phyloP scores from a whole-genome alignment of 768 basidiomycete species.

The Rhodosporidiobolus odoratus region DNA sequence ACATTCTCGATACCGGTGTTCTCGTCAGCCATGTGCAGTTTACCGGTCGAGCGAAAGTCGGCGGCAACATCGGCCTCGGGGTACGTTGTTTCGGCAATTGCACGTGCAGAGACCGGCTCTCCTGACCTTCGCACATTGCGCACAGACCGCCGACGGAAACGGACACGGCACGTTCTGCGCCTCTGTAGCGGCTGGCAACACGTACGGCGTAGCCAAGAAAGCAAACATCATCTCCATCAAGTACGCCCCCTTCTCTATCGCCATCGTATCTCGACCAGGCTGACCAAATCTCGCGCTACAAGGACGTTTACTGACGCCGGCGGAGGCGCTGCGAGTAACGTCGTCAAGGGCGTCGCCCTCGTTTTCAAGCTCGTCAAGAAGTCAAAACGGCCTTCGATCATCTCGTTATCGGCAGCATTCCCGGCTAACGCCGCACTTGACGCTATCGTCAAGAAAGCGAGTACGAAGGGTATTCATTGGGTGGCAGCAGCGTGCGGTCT shows the following conservation, averaged over 20 bases:
- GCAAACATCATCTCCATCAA: constrained; percentile 24
- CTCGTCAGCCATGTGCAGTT: constrained; percentile 16
- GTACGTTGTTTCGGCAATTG: background rate
- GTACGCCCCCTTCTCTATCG: background rate
- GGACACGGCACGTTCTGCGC: constrained; percentile 24
- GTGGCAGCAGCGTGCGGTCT: constrained; percentile 5
- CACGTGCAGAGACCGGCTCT: background rate
- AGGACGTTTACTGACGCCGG: constrained; percentile 20
- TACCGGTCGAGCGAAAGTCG: constrained; percentile 17
- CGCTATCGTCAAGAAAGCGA: constrained; percentile 14
- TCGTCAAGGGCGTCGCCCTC: constrained; percentile 14
- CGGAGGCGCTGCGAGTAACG: constrained; percentile 14
- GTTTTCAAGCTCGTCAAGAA: constrained; percentile 23
- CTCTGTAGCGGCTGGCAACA: constrained; percentile 8
- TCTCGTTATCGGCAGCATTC: constrained; percentile 15
- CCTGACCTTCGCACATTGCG: background rate
- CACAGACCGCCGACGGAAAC: constrained; percentile 16
- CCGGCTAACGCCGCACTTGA: constrained; percentile 20
- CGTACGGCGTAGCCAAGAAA: constrained; percentile 13
- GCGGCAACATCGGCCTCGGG: constrained; percentile 23
- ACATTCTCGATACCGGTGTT: constrained; percentile 21
- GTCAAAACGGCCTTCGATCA: constrained; percentile 20
- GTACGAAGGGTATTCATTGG: constrained; percentile 14
- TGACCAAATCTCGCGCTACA: background rate
- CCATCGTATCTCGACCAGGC: background rate